phyloP scores from a whole-genome alignment of 352 stramenopile species.

The Phytophthora sp. region DNA sequence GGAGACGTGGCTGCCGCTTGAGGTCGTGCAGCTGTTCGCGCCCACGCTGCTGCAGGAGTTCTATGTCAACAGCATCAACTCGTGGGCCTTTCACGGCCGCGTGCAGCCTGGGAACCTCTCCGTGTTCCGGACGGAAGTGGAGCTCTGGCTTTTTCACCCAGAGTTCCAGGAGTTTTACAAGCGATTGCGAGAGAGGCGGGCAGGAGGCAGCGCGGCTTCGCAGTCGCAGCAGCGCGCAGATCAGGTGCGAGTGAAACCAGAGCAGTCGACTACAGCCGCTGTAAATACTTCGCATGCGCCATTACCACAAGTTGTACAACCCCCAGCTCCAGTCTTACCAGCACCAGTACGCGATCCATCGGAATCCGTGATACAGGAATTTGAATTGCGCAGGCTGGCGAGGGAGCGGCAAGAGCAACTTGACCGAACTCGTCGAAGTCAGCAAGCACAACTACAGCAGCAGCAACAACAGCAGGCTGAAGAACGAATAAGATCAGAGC shows the following conservation, averaged over 20 bases:
- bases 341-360: slow-evolving; percentile 9
- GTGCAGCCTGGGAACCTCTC: slow-evolving; percentile 45
- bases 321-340: not conserved
- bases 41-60: slow-evolving; percentile 68
- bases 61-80: slow-evolving; percentile 83
- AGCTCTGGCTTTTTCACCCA: slow-evolving; percentile 74
- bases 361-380: slow-evolving; percentile 31
- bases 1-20: slow-evolving; percentile 72
- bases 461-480: slow-evolving; percentile 14
- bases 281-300: not conserved
- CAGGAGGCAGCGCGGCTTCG: not conserved
- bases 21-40: slow-evolving; percentile 53
- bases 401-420: slow-evolving; percentile 29
- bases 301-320: not conserved
- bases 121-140: slow-evolving; percentile 62
- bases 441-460: slow-evolving; percentile 17
- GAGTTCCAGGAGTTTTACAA: slow-evolving; percentile 75
- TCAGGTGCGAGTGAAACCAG: slow-evolving; percentile 33
- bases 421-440: slow-evolving; percentile 9
- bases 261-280: slow-evolving; percentile 2
- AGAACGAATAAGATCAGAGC: slow-evolving; percentile 10
- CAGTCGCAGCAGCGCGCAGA: slow-evolving; percentile 18
- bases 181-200: slow-evolving; percentile 36
- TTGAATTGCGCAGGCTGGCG: slow-evolving; percentile 37
- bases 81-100: slow-evolving; percentile 63